phyloP scores from a whole-genome alignment of 768 basidiomycete species.

The Pleurotus salmoneostramineus region DNA sequence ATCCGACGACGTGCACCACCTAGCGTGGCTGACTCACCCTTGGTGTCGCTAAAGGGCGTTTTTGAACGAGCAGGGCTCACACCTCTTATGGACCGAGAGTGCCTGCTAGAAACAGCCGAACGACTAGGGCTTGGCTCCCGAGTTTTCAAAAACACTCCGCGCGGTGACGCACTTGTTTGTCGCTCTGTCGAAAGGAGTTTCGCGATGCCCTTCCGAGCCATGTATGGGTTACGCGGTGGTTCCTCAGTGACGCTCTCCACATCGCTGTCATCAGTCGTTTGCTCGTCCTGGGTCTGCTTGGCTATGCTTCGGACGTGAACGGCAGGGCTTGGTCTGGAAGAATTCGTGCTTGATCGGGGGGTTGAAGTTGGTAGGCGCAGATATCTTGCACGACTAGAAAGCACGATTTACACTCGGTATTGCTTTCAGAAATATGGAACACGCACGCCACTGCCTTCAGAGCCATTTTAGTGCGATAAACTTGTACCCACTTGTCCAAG shows the following conservation, averaged over 20 bases:
- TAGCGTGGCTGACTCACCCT: no score
- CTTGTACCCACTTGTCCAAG: constrained; percentile 66
- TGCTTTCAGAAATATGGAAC: constrained; percentile 1
- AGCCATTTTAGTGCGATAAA: constrained; percentile 64
- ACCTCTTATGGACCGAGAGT: constrained; percentile 9
- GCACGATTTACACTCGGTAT: constrained; percentile 7
- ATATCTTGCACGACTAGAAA: constrained; percentile 71
- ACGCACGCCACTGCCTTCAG: constrained; percentile 84
- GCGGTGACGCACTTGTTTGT: constrained; percentile 22
- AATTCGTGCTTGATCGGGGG: constrained; percentile 30
- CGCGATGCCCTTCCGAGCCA: constrained; percentile 4
- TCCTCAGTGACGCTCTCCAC: not conserved
- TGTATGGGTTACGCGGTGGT: constrained; percentile 8
- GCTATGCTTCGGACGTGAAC: constrained; percentile 8
- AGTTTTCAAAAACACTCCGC: constrained; percentile 18
- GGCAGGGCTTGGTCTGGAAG: constrained; percentile 15
- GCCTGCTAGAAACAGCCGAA: constrained; percentile 15
- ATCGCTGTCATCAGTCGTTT: not conserved
- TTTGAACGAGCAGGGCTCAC: constrained; percentile 13
- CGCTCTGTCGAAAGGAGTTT: constrained; percentile 24
- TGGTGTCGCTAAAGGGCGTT: not conserved
- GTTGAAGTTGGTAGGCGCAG: constrained; percentile 64
- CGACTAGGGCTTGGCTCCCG: constrained; percentile 27
- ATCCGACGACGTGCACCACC: constrained; percentile 15
- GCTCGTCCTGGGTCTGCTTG: not conserved